A percentile compares a stretch with the other conserved stretches of the same genome.
These are phyloP conservation scores for Trichomonas vaginalis DNA, from an alignment of 208 protist genomes.

Conservation along the genomic window DNA sequence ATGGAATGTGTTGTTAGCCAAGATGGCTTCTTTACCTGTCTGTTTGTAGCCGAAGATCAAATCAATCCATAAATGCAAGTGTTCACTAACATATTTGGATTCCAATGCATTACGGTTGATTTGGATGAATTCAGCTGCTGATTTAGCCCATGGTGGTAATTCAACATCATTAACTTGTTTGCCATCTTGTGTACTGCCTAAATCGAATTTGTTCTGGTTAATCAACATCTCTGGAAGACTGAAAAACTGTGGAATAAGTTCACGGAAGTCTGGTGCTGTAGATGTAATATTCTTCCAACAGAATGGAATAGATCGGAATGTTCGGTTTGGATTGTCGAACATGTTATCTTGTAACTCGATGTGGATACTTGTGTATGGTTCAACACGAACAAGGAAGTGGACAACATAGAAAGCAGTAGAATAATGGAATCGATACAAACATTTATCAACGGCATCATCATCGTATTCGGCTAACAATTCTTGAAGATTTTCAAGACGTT, in stretches of 20 bases:
- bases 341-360: conserved; percentile 24
- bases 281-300: not conserved
- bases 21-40: conserved; percentile 23
- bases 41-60: conserved; percentile 54
- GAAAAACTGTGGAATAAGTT: conserved; percentile 50
- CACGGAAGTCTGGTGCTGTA: not conserved
- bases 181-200: conserved; percentile 29
- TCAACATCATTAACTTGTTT: conserved; percentile 7
- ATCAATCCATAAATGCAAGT: conserved; percentile 52
- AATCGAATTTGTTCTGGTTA: conserved; percentile 35
- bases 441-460: not conserved
- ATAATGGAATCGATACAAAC: conserved; percentile 27
- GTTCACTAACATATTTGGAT: conserved; percentile 33
- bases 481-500: not conserved
- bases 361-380: conserved; percentile 31
- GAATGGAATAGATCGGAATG: not conserved
- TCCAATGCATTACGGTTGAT: conserved; percentile 46
- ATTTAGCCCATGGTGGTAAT: conserved; percentile 31
- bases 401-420: conserved; percentile 30
- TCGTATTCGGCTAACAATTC: not conserved
- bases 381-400: conserved; percentile 29
- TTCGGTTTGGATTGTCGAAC: conserved; percentile 5
- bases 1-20: not conserved
- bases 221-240: conserved; percentile 42
- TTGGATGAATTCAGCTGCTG: conserved; percentile 35